A percentile compares a stretch with the other conserved stretches of the same genome.
Conservation (phyloP, 192 early-diverging fungal genomes). For the Mortierella hygrophila region DNA sequence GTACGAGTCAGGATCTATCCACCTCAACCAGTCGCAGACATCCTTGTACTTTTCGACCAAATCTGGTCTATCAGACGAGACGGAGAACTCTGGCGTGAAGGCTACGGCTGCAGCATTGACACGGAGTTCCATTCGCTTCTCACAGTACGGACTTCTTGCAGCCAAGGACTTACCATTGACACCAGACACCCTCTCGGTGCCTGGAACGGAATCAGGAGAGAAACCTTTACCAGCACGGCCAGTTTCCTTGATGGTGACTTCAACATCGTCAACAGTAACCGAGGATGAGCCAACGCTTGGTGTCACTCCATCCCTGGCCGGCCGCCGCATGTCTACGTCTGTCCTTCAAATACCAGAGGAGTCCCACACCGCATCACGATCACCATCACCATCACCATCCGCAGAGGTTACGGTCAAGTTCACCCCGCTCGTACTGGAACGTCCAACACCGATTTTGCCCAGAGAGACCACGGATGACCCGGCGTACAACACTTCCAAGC, state of each 20-base stretch:
- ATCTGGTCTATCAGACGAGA: constrained; percentile 12
- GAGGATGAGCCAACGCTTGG: neutral
- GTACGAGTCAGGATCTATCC: constrained; percentile 22
- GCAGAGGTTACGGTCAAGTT: neutral
- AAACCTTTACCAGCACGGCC: constrained; percentile 26
- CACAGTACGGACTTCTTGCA: constrained; percentile 15
- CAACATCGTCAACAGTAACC: neutral
- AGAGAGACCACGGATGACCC: constrained; percentile 1
- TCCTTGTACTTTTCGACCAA: constrained; percentile 25
- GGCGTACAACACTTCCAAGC: constrained; percentile 20
- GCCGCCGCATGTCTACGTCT: neutral
- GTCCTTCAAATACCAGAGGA: neutral
- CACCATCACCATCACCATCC: neutral
- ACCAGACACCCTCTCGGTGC: neutral
- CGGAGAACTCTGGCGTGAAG: neutral
- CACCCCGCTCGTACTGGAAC: neutral
- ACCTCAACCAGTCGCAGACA: constrained; percentile 23
- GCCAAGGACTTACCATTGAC: constrained; percentile 11
- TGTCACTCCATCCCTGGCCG: neutral
- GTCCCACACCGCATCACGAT: neutral
- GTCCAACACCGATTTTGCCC: neutral
- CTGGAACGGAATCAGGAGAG: neutral
- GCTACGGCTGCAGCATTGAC: constrained; percentile 1
- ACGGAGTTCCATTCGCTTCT: constrained; percentile 23
- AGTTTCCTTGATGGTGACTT: constrained; percentile 14